Conservation (phyloP, 2,329 filamentous ascomycete species). For the Alternaria consortialis region DNA sequence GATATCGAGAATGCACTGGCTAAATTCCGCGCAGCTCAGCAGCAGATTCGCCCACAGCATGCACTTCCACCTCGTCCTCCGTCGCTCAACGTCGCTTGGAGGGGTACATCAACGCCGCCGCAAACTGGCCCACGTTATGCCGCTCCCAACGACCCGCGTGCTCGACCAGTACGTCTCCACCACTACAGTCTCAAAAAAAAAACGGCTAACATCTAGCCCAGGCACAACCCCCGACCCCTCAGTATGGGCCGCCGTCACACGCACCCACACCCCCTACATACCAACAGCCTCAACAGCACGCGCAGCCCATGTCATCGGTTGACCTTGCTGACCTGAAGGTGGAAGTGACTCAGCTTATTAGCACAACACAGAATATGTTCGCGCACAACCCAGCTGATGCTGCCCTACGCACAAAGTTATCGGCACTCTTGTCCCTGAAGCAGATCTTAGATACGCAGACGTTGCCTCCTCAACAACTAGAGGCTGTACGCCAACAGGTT, state of each 20-base stretch:
- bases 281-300: constrained; percentile 43
- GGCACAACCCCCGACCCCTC: constrained; percentile 34
- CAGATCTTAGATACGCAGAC: constrained; percentile 79
- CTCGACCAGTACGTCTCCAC: constrained; percentile 46
- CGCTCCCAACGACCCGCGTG: constrained; percentile 46
- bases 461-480: constrained; percentile 81
- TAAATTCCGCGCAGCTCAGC: constrained; percentile 74
- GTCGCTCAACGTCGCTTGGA: constrained; percentile 66
- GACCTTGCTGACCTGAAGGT: constrained; percentile 73
- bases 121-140: constrained; percentile 46
- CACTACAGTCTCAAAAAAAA: background rate
- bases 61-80: constrained; percentile 49
- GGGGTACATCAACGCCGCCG: constrained; percentile 79
- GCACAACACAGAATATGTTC: constrained; percentile 75
- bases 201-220: constrained; percentile 18
- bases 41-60: constrained; percentile 59
- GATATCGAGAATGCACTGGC: constrained; percentile 95
- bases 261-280: constrained; percentile 39
- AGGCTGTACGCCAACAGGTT: constrained; percentile 85
- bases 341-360: constrained; percentile 83
- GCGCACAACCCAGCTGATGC: constrained; percentile 78
- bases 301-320: constrained; percentile 40
- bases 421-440: constrained; percentile 86
- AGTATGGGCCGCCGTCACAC: constrained; percentile 38
- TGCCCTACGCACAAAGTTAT: constrained; percentile 79